phyloP scores from a whole-genome alignment of 2,329 filamentous ascomycete genomes.

The Neofusicoccum sp. region DNA sequence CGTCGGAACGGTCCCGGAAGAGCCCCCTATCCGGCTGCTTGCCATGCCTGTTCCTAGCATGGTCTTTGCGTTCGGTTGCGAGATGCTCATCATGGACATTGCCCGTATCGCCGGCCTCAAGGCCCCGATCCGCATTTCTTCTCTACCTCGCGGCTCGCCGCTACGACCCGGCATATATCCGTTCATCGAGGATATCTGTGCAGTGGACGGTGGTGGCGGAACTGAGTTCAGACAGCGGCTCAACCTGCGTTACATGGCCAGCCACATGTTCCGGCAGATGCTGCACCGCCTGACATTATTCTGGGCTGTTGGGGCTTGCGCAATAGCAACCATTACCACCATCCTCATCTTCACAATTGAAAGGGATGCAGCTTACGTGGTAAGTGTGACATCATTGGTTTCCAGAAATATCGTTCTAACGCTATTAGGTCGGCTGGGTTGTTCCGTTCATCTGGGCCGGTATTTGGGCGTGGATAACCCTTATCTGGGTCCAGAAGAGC shows the following conservation, averaged over 20 bases:
- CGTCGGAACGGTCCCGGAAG: constrained; percentile 50
- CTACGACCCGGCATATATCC: constrained; percentile 58
- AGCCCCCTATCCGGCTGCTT: constrained; percentile 56
- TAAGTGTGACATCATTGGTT: constrained; percentile 32
- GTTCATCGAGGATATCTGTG: constrained; percentile 57
- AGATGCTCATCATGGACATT: constrained; percentile 54
- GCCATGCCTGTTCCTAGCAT: constrained; percentile 57
- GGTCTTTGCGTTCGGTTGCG: constrained; percentile 55
- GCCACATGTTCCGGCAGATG: constrained; percentile 57
- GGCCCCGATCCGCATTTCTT: constrained; percentile 56
- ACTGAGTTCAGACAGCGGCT: constrained; percentile 56
- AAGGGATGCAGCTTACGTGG: constrained; percentile 51
- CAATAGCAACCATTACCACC: constrained; percentile 44
- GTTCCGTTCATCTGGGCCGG: constrained; percentile 54
- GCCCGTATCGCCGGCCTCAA: constrained; percentile 49
- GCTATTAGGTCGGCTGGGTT: constrained; percentile 47
- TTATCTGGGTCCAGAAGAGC: constrained; percentile 47
- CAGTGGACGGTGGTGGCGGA: constrained; percentile 56
- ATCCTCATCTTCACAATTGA: constrained; percentile 52
- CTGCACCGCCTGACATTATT: constrained; percentile 55
- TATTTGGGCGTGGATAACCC: constrained; percentile 50
- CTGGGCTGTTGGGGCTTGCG: constrained; percentile 53
- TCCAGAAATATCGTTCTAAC: not conserved
- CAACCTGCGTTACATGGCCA: constrained; percentile 56
- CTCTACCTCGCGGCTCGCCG: constrained; percentile 53